Percentiles rank a stretch among this genome's conserved stretches.
phyloP scores from a whole-genome alignment of 1,139 yeast genomes.

The Debaryomyces psychrophilus region DNA sequence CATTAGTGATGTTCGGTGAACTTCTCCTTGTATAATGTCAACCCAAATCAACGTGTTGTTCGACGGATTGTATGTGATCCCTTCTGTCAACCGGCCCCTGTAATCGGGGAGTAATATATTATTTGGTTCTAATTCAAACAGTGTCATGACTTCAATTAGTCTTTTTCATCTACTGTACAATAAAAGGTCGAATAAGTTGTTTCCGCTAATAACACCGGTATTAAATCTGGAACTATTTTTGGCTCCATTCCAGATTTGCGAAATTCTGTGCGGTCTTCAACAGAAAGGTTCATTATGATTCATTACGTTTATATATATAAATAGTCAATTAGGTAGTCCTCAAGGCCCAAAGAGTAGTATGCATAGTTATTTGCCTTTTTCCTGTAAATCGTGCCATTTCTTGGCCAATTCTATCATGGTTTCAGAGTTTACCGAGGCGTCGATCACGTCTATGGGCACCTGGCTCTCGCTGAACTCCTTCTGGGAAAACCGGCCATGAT shows the following conservation, averaged over 20 bases:
- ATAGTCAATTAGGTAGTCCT: too few species aligned
- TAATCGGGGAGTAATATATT: conserved; percentile 41
- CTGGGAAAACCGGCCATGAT: conserved; percentile 71
- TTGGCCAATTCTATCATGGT: conserved; percentile 66
- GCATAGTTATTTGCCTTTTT: not conserved
- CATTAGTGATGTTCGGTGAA: conserved; percentile 48
- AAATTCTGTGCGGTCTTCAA: not conserved
- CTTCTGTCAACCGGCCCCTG: conserved; percentile 65
- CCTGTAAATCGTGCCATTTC: conserved; percentile 47
- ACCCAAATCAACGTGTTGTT: conserved; percentile 68
- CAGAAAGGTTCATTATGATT: too few species aligned
- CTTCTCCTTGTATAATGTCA: conserved; percentile 62
- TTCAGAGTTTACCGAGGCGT: conserved; percentile 70
- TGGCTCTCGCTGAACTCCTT: conserved; percentile 88
- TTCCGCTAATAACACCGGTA: not conserved
- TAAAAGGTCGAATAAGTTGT: not conserved
- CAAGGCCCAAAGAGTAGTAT: too few species aligned
- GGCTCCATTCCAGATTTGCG: not conserved
- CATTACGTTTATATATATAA: not conserved
- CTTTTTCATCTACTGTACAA: not conserved
- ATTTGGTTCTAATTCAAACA: conserved; percentile 1
- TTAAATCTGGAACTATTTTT: not conserved
- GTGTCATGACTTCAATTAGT: not conserved
- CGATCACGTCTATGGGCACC: conserved; percentile 88
- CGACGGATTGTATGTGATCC: conserved; percentile 61